A percentile compares a stretch with the other conserved stretches of the same genome.
These are phyloP conservation scores for Prunus dulcis DNA, from an alignment of 306 rosid genomes.

Conservation along the genomic window DNA sequence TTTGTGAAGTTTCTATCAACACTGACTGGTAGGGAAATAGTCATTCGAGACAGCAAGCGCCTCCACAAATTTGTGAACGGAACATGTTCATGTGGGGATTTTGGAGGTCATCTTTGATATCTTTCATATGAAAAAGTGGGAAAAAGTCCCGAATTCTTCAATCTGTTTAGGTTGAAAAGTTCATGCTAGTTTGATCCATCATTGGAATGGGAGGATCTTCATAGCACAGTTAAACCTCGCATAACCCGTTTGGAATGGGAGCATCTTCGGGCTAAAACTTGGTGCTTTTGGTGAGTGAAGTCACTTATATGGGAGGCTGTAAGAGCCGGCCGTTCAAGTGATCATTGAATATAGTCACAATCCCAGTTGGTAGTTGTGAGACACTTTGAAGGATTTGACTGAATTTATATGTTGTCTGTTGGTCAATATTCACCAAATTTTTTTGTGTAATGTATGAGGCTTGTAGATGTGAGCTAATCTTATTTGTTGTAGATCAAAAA, in stretches of 20 bases:
- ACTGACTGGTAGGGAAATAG: conserved; percentile 62
- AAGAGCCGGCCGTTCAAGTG: not conserved
- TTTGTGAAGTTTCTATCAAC: conserved; percentile 55
- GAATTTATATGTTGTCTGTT: not conserved
- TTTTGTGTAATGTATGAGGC: not conserved
- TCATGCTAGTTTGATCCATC: not conserved
- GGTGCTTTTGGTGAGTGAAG: not conserved
- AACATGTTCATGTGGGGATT: conserved; percentile 71
- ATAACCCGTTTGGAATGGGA: not conserved
- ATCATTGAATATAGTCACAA: not conserved
- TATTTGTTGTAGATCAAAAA: not conserved
- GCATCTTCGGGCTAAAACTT: not conserved
- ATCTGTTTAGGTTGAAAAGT: no score
- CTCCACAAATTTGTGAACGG: conserved; percentile 79
- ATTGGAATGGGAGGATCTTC: not conserved
- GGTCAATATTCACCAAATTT: not conserved
- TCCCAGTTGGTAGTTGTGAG: not conserved
- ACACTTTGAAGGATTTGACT: no score
- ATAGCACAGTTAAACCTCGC: not conserved
- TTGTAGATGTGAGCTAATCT: not conserved
- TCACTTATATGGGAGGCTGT: not conserved
- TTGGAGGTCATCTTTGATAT: conserved; percentile 42
- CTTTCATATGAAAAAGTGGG: not conserved
- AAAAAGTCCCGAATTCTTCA: not conserved
- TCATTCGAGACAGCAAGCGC: conserved; percentile 68